Evolutionary conservation across 345 rosid species (phyloP), one percentile per base, ranked within the genome.

Genomic region (Reutealis trisperma): DNA sequence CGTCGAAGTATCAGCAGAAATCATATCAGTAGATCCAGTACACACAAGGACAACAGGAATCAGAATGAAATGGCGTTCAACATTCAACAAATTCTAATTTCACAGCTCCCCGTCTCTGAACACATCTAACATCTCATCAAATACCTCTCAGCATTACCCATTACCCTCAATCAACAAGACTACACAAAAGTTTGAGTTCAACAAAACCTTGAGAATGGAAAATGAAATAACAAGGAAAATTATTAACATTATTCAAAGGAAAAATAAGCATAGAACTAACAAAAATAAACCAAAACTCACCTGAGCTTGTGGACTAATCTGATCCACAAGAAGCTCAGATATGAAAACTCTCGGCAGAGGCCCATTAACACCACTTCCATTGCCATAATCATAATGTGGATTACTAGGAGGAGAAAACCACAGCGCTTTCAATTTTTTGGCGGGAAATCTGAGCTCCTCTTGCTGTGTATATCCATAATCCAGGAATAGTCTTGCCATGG

Each of bases 331-430:
- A 70, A 95, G 96, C 86, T 95, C 99, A 1, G 99, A 95, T 79
- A 95, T 91, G 67, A 95, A 95, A 45, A 92, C 79, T 83, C 99
- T 87, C 0, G 98, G 98, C 64, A 93, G 84, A 77, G 99, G 99
- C 2, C 97, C 98, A 62, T 83, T 64, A 55, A 86, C 85, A 34
- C 97, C 90, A 59, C 83, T 82, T 52, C 93, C 92, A 65, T 74
- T 81, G 57, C 93, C 92, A 65, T 74, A 82, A 67, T 80, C 81
- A 42, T 77, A 32, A 54, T 15, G 62, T 55, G 86, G 77, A 83
- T 58, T 66, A 75, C 65, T 32, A 52, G 98, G 99, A 74, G 98
- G 99, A 8, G 99, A 85, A 87, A 93, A 92, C 99, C 99, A 95
- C 65, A 95, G 73, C 24, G 99, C 99, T 83, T 87, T 89, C 73